Conservation (phyloP, 164 flowering plant genomes). For the Vitis cinerea region DNA sequence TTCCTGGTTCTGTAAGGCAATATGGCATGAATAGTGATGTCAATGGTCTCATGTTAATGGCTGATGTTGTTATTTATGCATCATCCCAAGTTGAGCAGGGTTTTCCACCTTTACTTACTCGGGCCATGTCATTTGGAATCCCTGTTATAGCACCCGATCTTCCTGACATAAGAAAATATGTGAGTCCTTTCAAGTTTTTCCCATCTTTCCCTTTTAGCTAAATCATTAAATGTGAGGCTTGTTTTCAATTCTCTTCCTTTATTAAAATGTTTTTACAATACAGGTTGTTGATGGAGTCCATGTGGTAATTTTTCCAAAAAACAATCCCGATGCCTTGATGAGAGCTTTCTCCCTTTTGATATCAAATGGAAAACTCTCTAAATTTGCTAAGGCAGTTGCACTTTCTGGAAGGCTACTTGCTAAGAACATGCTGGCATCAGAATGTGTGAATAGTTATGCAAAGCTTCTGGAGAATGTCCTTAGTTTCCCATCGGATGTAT, state of each 20-base stretch:
- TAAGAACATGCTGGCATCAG: constrained; percentile 77
- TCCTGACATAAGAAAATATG: constrained; percentile 70
- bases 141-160: constrained; percentile 82
- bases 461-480: constrained; percentile 67
- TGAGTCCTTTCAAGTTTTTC: constrained; percentile 35
- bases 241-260: neutral
- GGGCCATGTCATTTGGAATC: constrained; percentile 87
- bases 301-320: constrained; percentile 58
- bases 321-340: constrained; percentile 63
- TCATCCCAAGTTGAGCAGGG: constrained; percentile 87
- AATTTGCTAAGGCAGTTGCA: constrained; percentile 59
- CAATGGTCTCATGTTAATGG: constrained; percentile 62
- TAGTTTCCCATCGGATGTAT: constrained; percentile 78
- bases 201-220: neutral
- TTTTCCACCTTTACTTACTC: constrained; percentile 75
- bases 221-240: neutral
- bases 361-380: constrained; percentile 63
- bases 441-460: constrained; percentile 74
- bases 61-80: constrained; percentile 85
- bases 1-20: constrained; percentile 63
- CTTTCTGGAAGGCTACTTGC: constrained; percentile 75
- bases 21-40: constrained; percentile 73
- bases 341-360: constrained; percentile 68
- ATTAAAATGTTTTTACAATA: constrained; percentile 7
- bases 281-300: constrained; percentile 85